Base-by-base conservation (phyloP, 129 eudicot genomes). In the Flaveria robusta region DNA sequence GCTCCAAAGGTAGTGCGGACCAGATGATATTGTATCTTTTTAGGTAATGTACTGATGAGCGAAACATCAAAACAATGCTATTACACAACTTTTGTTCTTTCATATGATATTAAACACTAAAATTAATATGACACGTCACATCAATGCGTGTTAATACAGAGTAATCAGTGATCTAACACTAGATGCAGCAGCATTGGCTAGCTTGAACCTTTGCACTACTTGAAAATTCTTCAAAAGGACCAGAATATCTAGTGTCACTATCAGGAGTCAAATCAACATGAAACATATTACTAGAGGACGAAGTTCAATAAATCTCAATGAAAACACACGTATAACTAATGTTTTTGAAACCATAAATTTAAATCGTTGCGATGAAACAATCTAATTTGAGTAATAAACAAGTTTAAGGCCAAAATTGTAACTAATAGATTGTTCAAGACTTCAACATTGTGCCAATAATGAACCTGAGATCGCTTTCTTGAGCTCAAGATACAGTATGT, bases 401-500 rank as follows among this genome's bases (percentile, higher is more conserved):
- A 50, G 56, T 50, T 50, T 16, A 12, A 1, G 20, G 20, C 14
- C 19, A 50, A 50, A 51, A 51, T 16, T 51, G 58, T 51, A 50
- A 51, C 58, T 16, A 51, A 16, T 2, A 51, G 58, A 51, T 7
- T 51, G 58, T 51, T 51, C 58, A 51, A 51, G 58, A 51, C 58
- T 50, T 50, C 0, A 51, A n/a, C 56, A 4, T 51, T 5, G 22
- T n/a, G 9, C 1, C 58, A n/a, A 51, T 51, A 2, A n/a, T 51
- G 58, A n/a, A 51, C 31, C 16, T 31, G 46, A 2, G 29, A 27
- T 29, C 10, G 7, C 43, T 29, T 75, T 75, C 59, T 49, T 64
- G 31, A 62, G 29, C 71, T 19, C 12, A 29, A 13, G 41, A 59
- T 78, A 20, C 41, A 11, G 74, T 18, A 26, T 14, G 60, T 77